Conservation (phyloP, 108 stramenopile genomes). For the Nitzschia sp. region DNA sequence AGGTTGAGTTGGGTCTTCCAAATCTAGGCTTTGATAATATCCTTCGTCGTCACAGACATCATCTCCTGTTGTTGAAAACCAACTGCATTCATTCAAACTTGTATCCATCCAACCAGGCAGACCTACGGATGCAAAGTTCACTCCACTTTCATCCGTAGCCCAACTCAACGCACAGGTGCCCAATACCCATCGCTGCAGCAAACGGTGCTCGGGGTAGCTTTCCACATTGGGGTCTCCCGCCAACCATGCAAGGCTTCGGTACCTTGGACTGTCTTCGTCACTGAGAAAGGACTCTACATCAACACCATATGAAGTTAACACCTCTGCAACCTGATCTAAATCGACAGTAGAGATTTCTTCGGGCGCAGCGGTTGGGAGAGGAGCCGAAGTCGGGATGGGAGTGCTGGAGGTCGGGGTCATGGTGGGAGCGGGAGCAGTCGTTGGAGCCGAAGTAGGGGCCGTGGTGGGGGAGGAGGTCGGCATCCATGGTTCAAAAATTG, state of each 20-base stretch:
- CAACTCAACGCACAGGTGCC: not conserved
- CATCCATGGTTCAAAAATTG: too few species aligned
- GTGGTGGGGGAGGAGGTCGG: constrained; percentile 1
- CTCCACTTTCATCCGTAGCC: not conserved
- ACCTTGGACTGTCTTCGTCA: not conserved
- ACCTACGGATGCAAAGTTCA: not conserved
- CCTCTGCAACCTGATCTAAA: not conserved
- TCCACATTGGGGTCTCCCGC: not conserved
- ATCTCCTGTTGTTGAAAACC: constrained; percentile 9
- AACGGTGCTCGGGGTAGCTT: not conserved
- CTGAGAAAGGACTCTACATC: not conserved
- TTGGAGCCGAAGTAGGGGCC: not conserved
- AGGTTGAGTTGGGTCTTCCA: constrained; percentile 1
- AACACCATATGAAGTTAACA: not conserved
- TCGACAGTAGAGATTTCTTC: not conserved
- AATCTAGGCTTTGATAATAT: not conserved
- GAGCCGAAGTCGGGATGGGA: constrained; percentile 1
- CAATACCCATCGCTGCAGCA: constrained; percentile 13
- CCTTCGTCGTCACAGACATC: constrained; percentile 21
- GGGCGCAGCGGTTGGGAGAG: not conserved
- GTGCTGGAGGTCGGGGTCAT: constrained; percentile 2
- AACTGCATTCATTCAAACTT: constrained; percentile 23
- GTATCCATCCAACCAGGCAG: constrained; percentile 16
- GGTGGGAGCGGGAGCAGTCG: constrained; percentile 12
- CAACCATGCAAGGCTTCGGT: not conserved